Base-by-base conservation (phyloP, 176 grass and related monocot genomes). In the Poa pratensis region DNA sequence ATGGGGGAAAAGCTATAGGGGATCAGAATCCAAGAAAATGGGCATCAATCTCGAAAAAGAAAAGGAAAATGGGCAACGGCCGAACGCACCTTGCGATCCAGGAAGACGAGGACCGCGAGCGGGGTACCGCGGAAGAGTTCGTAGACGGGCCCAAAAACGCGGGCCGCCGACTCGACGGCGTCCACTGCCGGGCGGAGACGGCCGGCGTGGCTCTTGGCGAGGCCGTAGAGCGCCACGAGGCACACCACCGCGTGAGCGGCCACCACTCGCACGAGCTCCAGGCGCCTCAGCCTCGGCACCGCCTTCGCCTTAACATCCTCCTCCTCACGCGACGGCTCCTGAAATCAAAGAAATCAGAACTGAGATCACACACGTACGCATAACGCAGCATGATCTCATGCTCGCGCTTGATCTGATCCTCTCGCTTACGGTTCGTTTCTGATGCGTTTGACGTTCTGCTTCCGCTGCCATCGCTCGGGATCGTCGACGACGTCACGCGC, bases 161-260 rank as follows among this genome's bases (percentile, higher is more conserved):
- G 83, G 37, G 27, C 57, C 37, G 86, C 88, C 54, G 65, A 30
- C 86, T 94, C 92, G 62, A 76, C 82, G 39, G 65, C 17, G 24
- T 88, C 50, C 7, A 94, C 78, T 19, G 82, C 69, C 30, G 78
- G 86, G 58, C 79, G 90, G 78, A 88, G 78, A 35, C 69, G 71
- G 11, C 88, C 86, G 5, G 92, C 69, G 58, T 42, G 90, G 67
- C 86, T 83, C 83, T 87, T 91, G 7, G 89, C 92, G 75, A 86
- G 67, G 10, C 75, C 52, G 83, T 94, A 91, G 6, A 89, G 43
- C 13, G 75, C 78, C n/a, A 20, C 66, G 3, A 78, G 19, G 75
- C 82, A 88, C 59, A 89, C 15, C 37, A 91, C 50, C 26, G 69
- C 75, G n/a, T 65, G 74, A 3, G 82, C 48, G 16, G 83, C 86